These are phyloP conservation scores for Plectosphaerella sp. DNA, from an alignment of 2,329 filamentous ascomycete genomes.

Conservation along the genomic window DNA sequence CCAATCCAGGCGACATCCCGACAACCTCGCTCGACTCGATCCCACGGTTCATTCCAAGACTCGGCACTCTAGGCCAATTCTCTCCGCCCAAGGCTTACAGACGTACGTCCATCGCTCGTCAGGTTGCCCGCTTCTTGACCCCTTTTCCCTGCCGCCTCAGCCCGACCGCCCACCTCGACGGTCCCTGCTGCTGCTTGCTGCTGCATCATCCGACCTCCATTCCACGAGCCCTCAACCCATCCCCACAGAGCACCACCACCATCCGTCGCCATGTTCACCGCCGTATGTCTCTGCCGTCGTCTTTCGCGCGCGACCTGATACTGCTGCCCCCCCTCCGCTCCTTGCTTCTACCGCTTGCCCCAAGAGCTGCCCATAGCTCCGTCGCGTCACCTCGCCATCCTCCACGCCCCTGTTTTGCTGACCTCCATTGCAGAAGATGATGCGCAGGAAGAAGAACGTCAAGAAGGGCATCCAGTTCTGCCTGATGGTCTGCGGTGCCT, in stretches of 20 bases:
- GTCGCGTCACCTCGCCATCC: neutral
- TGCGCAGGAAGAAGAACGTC: conserved; percentile 99
- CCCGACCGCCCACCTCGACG: conserved; percentile 17
- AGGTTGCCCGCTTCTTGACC: neutral
- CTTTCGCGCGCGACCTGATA: too few relatives aligned
- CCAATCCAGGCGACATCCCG: neutral
- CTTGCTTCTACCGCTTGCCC: too few relatives aligned
- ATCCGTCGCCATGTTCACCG: conserved; percentile 24
- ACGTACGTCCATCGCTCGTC: neutral
- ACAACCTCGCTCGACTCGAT: neutral
- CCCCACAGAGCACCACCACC: neutral
- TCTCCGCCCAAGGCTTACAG: neutral
- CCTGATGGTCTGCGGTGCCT: conserved; percentile 99
- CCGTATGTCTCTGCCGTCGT: conserved; percentile 19
- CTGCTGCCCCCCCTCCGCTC: too few relatives aligned
- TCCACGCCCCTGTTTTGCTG: neutral
- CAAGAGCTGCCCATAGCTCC: neutral
- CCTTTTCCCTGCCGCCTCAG: conserved; percentile 5
- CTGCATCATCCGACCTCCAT: conserved; percentile 6
- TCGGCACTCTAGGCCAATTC: neutral
- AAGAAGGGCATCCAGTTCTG: conserved; percentile 99
- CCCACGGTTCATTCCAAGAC: neutral
- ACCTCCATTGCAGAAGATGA: conserved; percentile 67
- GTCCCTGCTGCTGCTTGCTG: neutral
- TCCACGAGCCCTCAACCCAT: neutral